Evolutionary conservation across 2,329 filamentous ascomycete species (phyloP), one percentile per base, ranked within the genome.

Genomic region (Botrytis sinoallii): DNA sequence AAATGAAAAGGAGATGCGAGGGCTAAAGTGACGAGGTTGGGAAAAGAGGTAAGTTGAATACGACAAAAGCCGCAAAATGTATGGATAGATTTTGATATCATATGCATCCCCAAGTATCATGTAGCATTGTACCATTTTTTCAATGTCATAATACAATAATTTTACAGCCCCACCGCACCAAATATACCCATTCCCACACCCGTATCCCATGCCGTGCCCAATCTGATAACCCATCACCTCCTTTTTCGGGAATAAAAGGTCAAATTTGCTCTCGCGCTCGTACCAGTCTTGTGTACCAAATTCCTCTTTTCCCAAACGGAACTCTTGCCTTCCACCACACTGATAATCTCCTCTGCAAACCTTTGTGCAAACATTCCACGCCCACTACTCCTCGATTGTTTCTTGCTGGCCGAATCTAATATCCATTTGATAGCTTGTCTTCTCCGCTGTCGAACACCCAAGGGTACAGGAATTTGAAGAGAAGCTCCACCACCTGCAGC

Each of bases 401-500:
- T 91, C 86, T 94, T 96, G 76, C 89, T 89, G 57, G 94, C 93
- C n/a, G 90, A 88, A 76, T 94, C 91, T 74, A 98, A 83, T 78
- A 99, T 97, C 96, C 96, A 99, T 82, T 88, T 85, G 77, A 98
- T 92, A 2, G 95, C 95, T 69, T 87, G 86, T 72, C 95, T 88
- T 77, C 95, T 87, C 76, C 95, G 88, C 82, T 97, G 92, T 75
- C 94, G 88, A 76, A 91, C 84, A 1, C 86, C 85, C 32, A 98
- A 86, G 1, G 96, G 95, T 35, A 91, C 86, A 0, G 96, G 96
- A 52, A 98, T 88, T 73, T 95, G 93, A 74, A 98, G 88, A 20
- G 93, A 89, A 52, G 89, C 88, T 83, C 96, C 96, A 85, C 96
- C 96, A 83, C 95, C 95, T 1, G 92, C 93, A 52, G 92, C 89